Evolutionary conservation across 805 yeast genomes (phyloP).

Genomic region (Wickerhamiella australiensis): DNA sequence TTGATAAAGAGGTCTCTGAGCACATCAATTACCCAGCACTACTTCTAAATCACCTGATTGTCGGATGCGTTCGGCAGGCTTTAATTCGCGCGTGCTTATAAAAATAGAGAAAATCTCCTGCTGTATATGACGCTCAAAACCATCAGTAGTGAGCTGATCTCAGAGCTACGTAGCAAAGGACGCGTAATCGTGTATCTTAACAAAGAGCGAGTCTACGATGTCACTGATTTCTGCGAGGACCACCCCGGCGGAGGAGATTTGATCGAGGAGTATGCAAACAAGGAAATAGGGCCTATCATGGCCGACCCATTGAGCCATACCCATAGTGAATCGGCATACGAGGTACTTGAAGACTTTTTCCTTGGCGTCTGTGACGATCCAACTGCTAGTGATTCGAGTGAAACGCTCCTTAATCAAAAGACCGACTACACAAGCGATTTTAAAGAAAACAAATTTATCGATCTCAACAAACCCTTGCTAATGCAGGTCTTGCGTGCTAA

Average conservation of each 20-base stretch:
- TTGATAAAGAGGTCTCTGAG: no score
- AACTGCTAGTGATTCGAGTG: conserved; percentile 44
- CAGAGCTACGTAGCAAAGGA: conserved; percentile 17
- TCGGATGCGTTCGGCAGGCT: background rate
- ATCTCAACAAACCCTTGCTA: conserved; percentile 68
- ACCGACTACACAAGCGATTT: conserved; percentile 69
- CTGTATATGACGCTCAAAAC: background rate
- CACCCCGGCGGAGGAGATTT: conserved; percentile 62
- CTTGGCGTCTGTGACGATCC: conserved; percentile 56
- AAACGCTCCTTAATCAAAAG: conserved; percentile 44
- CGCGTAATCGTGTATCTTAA: conserved; percentile 62
- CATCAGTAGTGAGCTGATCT: conserved; percentile 1
- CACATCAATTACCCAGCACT: background rate
- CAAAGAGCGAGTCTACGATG: conserved; percentile 72
- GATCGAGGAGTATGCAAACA: conserved; percentile 32
- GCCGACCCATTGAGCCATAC: conserved; percentile 60
- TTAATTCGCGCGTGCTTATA: background rate
- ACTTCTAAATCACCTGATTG: background rate
- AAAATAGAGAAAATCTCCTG: background rate
- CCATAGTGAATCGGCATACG: conserved; percentile 78
- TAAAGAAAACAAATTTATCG: conserved; percentile 71
- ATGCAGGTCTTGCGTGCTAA: conserved; percentile 64
- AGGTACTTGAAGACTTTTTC: conserved; percentile 69
- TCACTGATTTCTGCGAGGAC: conserved; percentile 57
- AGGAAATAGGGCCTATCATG: conserved; percentile 52